Conservation (phyloP, 164 flowering plant genomes). For the Malania oleifera region DNA sequence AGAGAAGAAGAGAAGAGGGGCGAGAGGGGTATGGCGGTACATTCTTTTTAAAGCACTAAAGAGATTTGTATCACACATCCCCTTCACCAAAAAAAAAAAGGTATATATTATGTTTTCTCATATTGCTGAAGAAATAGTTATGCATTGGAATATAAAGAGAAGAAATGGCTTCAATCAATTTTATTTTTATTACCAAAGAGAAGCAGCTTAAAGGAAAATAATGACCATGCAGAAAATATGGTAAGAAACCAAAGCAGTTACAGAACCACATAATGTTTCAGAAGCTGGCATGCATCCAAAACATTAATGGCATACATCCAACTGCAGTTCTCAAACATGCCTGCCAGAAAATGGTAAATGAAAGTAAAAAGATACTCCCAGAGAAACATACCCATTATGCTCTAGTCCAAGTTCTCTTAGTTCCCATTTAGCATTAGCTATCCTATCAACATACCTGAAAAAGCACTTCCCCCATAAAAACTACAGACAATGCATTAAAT, state of each 20-base stretch:
- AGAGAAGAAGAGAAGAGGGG: no score
- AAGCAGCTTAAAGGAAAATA: background rate
- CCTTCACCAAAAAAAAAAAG: no score
- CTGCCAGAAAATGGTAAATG: no score
- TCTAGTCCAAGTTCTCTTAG: slow-evolving; percentile 92
- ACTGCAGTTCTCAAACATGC: no score
- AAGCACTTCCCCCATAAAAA: slow-evolving; percentile 7
- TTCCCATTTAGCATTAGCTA: slow-evolving; percentile 95
- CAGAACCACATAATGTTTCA: background rate
- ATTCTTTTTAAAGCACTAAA: no score
- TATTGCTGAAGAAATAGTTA: no score
- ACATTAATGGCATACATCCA: background rate
- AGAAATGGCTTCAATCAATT: no score
- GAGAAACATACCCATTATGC: slow-evolving; percentile 80
- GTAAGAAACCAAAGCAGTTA: background rate
- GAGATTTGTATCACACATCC: no score
- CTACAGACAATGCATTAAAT: slow-evolving; percentile 1
- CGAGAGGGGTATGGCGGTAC: no score
- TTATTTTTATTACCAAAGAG: background rate
- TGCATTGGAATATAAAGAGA: no score
- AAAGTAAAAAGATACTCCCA: background rate
- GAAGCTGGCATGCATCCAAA: background rate
- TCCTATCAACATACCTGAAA: slow-evolving; percentile 83
- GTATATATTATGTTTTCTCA: no score
- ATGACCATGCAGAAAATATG: background rate